Evolutionary conservation across 2,329 filamentous ascomycete genomes (phyloP).

Genomic region (Dactylellina sp.): DNA sequence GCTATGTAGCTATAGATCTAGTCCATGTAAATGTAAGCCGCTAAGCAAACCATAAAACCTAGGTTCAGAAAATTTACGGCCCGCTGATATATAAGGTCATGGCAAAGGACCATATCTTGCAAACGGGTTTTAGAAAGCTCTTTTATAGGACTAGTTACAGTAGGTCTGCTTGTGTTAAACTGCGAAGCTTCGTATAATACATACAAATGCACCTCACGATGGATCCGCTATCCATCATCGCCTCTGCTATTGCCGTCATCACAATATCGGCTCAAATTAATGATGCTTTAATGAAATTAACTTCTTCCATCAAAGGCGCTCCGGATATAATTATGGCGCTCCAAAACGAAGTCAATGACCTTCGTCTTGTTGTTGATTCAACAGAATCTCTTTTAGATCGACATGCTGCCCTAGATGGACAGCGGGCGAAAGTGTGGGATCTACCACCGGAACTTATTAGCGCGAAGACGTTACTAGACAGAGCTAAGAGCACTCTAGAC

Average conservation of each 20-base stretch:
- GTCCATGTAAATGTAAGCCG: no score
- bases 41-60: no score
- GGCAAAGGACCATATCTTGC: no score
- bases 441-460: slow-evolving; percentile 10
- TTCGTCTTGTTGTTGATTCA: slow-evolving; percentile 3
- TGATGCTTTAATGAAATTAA: neutral
- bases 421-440: slow-evolving; percentile 8
- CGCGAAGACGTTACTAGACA: slow-evolving; percentile 9
- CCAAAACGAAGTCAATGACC: slow-evolving; percentile 14
- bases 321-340: neutral
- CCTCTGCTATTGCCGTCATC: slow-evolving; percentile 2
- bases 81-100: no score
- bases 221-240: slow-evolving; percentile 16
- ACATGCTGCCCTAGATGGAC: slow-evolving; percentile 3
- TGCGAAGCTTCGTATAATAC: no score
- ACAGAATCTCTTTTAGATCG: neutral
- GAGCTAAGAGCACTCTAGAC: neutral
- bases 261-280: slow-evolving; percentile 4
- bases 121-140: no score
- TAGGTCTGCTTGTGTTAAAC: no score
- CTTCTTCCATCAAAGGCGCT: neutral
- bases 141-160: no score
- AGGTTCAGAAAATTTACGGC: no score
- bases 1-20: no score
- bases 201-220: neutral